Base-by-base conservation (phyloP, 108 stramenopile species). In the Ochromonas danica region DNA sequence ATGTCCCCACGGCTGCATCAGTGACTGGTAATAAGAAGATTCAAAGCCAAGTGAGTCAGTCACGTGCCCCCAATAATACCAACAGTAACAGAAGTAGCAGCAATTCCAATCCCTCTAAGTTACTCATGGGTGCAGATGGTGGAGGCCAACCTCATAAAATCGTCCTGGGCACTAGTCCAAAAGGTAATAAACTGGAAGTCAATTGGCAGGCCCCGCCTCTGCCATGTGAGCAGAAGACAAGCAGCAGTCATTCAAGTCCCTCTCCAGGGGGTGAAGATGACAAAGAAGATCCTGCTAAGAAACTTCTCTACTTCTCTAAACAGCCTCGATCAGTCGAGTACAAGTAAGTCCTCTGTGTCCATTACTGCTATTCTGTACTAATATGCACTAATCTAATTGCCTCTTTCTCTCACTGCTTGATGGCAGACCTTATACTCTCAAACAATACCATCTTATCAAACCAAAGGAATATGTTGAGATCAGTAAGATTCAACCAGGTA, bases 371-470 rank as follows among this genome's bases (percentile, higher is more conserved):
- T n/a, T n/a, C n/a, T n/a, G n/a, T n/a, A n/a, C n/a, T n/a, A n/a
- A n/a, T n/a, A n/a, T n/a, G n/a, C n/a, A n/a, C n/a, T n/a, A n/a
- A n/a, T n/a, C n/a, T n/a, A n/a, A n/a, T n/a, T n/a, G n/a, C n/a
- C n/a, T n/a, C n/a, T n/a, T n/a, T n/a, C n/a, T n/a, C n/a, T n/a
- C n/a, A n/a, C n/a, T n/a, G n/a, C n/a, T n/a, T n/a, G n/a, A n/a
- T n/a, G n/a, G n/a, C n/a, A n/a, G 81, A 74, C 85, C 85, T 0
- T 80, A 82, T 71, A 83, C 85, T 0, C 42, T 82, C 1, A 22
- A 82, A 14, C 78, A 83, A 3, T 86, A 86, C 40, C n/a, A 40
- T 40, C 79, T 82, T 57, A 80, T 28, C 39, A 86, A 86, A 40
- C 85, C 82, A 36, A 39, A 30, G 0, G 62, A 83, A 75, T 86